Percentiles rank a stretch among this genome's conserved stretches.
Evolutionary conservation across 495 filamentous ascomycete species (phyloP).

Genomic region (Bacidia gigantensis): DNA sequence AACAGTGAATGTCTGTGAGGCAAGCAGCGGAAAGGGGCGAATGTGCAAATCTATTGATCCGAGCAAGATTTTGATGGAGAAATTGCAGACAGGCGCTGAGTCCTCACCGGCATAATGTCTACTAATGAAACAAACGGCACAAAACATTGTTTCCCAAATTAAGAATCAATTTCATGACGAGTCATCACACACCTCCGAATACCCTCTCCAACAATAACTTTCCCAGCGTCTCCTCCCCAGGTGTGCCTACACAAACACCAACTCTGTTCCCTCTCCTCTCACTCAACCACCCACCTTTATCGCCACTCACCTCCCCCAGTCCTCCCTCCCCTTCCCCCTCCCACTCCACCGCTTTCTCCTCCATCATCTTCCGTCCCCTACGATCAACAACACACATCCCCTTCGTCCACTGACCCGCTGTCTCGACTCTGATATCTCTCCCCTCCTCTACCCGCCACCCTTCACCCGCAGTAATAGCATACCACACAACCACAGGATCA

Average conservation of each 20-base stretch:
- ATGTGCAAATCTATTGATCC: too few species aligned
- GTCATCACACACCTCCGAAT: slow-evolving; percentile 20
- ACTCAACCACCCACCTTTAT: slow-evolving; percentile 65
- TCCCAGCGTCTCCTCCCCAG: slow-evolving; percentile 32
- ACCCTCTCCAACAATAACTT: slow-evolving; percentile 30
- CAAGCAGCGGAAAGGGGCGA: too few species aligned
- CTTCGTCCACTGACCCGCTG: slow-evolving; percentile 81
- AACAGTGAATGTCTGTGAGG: too few species aligned
- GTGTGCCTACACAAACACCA: slow-evolving; percentile 45
- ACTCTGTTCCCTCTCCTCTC: slow-evolving; percentile 60
- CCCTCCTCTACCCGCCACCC: slow-evolving; percentile 30
- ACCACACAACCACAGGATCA: slow-evolving; percentile 83
- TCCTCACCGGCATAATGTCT: neutral
- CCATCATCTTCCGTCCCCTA: slow-evolving; percentile 45
- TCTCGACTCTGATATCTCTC: slow-evolving; percentile 76
- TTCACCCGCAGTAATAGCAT: slow-evolving; percentile 46
- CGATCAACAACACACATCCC: slow-evolving; percentile 81
- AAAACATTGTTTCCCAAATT: neutral
- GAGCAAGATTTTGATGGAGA: too few species aligned
- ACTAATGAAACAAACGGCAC: neutral
- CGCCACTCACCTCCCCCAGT: slow-evolving; percentile 37
- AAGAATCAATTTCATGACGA: neutral
- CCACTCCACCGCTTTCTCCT: slow-evolving; percentile 49
- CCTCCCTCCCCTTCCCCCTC: slow-evolving; percentile 27
- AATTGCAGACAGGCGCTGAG: neutral